Percentiles rank a stretch among this genome's conserved stretches.
Conservation (phyloP, 164 flowering plant genomes). For the Vitis amurensis region DNA sequence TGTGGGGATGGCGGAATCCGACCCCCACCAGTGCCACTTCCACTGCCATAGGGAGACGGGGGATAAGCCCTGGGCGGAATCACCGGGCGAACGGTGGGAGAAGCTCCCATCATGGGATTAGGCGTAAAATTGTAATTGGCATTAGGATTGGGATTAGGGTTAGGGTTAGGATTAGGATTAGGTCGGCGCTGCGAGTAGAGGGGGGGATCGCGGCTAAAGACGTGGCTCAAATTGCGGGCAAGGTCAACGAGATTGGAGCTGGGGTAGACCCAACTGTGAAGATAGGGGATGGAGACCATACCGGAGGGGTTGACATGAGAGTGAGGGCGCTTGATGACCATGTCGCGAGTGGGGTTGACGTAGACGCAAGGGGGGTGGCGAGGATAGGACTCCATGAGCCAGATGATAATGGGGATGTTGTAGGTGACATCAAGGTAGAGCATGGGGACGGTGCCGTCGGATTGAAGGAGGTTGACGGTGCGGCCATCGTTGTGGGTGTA, state of each 20-base stretch:
- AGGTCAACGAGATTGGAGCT: slow-evolving; percentile 79
- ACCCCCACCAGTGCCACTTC: slow-evolving; percentile 22
- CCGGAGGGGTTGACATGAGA: slow-evolving; percentile 77
- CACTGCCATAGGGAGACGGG: slow-evolving; percentile 42
- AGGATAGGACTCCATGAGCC: slow-evolving; percentile 91
- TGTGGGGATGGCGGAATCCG: slow-evolving; percentile 24
- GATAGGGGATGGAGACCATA: slow-evolving; percentile 58
- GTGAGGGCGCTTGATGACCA: slow-evolving; percentile 86
- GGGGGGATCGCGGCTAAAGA: slow-evolving; percentile 78
- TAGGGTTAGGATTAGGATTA: slow-evolving; percentile 27
- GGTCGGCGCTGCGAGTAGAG: slow-evolving; percentile 65
- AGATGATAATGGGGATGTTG: slow-evolving; percentile 78
- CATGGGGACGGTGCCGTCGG: slow-evolving; percentile 88
- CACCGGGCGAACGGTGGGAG: slow-evolving; percentile 20
- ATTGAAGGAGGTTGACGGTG: slow-evolving; percentile 77
- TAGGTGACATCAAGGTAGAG: slow-evolving; percentile 59
- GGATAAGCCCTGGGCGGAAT: slow-evolving; percentile 47
- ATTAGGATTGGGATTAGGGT: slow-evolving; percentile 32
- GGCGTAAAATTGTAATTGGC: slow-evolving; percentile 6
- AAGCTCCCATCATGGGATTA: neutral
- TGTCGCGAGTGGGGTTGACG: slow-evolving; percentile 84
- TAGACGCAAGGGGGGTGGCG: slow-evolving; percentile 76
- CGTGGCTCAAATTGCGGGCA: slow-evolving; percentile 36
- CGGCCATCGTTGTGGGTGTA: slow-evolving; percentile 94
- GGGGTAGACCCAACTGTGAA: slow-evolving; percentile 83